Percentiles rank a stretch among this genome's conserved stretches.
phyloP scores from a whole-genome alignment of 208 protist genomes.

The Acanthamoeba rhysodes region DNA sequence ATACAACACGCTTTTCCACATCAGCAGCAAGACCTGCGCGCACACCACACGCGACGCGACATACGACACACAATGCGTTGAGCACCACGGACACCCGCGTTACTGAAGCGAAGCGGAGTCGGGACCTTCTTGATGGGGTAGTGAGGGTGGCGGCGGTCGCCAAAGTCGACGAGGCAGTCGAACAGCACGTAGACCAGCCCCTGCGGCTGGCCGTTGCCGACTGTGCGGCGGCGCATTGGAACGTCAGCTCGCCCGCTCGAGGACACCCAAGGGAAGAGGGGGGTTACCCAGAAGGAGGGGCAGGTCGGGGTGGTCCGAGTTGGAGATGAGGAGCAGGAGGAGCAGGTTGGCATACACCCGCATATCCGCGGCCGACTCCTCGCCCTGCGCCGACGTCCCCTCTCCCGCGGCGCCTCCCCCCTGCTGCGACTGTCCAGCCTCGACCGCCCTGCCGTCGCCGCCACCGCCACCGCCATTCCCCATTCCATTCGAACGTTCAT shows the following conservation, averaged over 20 bases:
- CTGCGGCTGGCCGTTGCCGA: background rate
- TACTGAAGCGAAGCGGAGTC: background rate
- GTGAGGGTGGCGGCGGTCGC: background rate
- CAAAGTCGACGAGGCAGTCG: constrained; percentile 41
- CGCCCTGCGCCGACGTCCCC: background rate
- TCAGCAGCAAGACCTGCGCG: constrained; percentile 39
- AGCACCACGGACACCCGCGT: background rate
- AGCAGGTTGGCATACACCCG: constrained; percentile 65
- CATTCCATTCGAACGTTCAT: background rate
- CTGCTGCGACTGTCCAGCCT: background rate
- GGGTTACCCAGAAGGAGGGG: background rate
- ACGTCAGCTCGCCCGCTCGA: too few relatives aligned
- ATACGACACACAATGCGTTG: background rate
- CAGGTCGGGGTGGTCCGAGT: constrained; percentile 15
- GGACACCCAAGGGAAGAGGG: background rate
- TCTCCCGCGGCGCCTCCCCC: background rate
- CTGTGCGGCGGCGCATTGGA: background rate
- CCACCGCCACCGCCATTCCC: background rate
- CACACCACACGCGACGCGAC: background rate
- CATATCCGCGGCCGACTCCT: constrained; percentile 30
- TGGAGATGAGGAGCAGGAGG: constrained; percentile 31
- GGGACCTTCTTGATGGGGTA: constrained; percentile 76
- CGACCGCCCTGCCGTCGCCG: constrained; percentile 23
- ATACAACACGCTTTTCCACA: constrained; percentile 73
- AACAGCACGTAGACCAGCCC: constrained; percentile 30